Evolutionary conservation across 1,284 basidiomycete species (phyloP), one percentile per base, ranked within the genome.

Genomic region (Calocybe gambosa): DNA sequence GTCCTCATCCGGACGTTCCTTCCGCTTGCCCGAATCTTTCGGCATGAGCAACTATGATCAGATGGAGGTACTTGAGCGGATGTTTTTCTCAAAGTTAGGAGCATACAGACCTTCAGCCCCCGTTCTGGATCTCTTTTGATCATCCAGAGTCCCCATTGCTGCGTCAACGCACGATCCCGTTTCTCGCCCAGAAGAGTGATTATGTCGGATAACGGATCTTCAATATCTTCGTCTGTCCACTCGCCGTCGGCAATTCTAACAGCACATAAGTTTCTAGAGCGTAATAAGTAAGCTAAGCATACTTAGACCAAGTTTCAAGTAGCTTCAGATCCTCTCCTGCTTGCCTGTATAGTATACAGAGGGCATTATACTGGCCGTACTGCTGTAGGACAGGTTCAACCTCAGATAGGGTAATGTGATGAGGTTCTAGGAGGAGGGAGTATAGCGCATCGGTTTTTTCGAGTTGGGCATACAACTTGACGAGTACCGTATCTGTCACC

Each of bases 401-500:
- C 58, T 91, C 88, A 1, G 67, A 56, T 0, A 88, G 55, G 0
- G 80, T 70, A 41, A 86, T 72, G 50, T 74, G 65, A 55, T 83
- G 80, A 0, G 78, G 69, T 26, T 74, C 73, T 25, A 78, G 71
- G 4, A 93, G 65, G 2, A 92, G 67, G 1, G 70, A 66, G 26
- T 79, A 73, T 12, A 92, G 70, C 40, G 88, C 85, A 10, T 74
- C 63, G 1, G 76, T 78, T 48, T 80, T 80, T 34, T 78, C 75
- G n/a, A 70, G 67, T 47, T 79, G 72, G 0, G 84, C 80, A 20
- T 85, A 79, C 6, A 94, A 67, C 58, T 86, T 86, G 13, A 79
- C 83, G 0, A 94, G 75, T 0, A 86, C 82, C 0, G 90, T 93
- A 56, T 94, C 92, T 19, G 94, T 80, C 31, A 86, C 75, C 83